phyloP scores from a whole-genome alignment of 352 stramenopile species.

The Phytophthora tubulina region DNA sequence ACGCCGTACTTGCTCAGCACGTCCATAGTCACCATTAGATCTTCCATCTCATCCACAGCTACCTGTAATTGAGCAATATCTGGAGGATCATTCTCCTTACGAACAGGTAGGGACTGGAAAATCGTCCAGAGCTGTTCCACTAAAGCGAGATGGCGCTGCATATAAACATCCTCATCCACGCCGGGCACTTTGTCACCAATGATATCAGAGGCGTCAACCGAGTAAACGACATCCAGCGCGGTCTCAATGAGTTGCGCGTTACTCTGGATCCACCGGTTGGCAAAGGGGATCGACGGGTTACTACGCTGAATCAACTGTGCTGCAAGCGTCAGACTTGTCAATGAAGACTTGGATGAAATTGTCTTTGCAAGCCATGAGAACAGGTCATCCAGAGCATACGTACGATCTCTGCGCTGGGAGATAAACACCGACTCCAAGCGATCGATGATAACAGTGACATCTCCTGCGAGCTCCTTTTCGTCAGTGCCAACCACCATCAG shows the following conservation, averaged over 20 bases:
- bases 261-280: slow-evolving; percentile 71
- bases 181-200: slow-evolving; percentile 20
- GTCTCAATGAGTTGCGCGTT: slow-evolving; percentile 62
- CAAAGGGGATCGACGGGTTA: slow-evolving; percentile 57
- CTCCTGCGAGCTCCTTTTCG: slow-evolving; percentile 11
- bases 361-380: slow-evolving; percentile 60
- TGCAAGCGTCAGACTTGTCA: slow-evolving; percentile 53
- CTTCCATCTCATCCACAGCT: slow-evolving; percentile 77
- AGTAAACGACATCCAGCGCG: slow-evolving; percentile 64
- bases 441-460: slow-evolving; percentile 41
- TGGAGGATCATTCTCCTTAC: slow-evolving; percentile 64
- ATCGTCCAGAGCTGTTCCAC: slow-evolving; percentile 74
- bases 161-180: slow-evolving; percentile 27
- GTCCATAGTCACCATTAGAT: slow-evolving; percentile 78
- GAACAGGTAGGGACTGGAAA: slow-evolving; percentile 77
- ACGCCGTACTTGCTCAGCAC: slow-evolving; percentile 66
- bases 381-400: slow-evolving; percentile 60
- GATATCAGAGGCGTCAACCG: slow-evolving; percentile 31
- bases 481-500: slow-evolving; percentile 51
- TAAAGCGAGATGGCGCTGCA: slow-evolving; percentile 43
- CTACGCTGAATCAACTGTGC: slow-evolving; percentile 70
- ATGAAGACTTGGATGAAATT: slow-evolving; percentile 39
- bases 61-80: slow-evolving; percentile 72
- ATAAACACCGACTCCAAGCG: slow-evolving; percentile 64
- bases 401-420: slow-evolving; percentile 42